Conservation (phyloP, 2,329 filamentous ascomycete genomes). For the Trichothecium roseum region DNA sequence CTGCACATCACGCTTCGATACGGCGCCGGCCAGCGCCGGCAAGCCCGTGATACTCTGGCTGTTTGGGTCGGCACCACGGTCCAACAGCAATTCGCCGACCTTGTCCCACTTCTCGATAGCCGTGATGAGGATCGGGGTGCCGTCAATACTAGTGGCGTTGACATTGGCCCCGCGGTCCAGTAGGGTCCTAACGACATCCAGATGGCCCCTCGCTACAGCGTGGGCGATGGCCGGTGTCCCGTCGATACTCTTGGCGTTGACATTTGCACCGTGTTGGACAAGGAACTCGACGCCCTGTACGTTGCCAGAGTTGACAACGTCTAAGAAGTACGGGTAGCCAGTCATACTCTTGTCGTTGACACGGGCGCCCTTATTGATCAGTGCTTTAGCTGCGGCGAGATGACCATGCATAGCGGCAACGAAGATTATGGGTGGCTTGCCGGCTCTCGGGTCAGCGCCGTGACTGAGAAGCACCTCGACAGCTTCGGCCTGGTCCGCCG, state of each 20-base stretch:
- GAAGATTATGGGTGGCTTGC: constrained; percentile 20
- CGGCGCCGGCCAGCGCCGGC: constrained; percentile 20
- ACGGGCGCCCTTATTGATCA: constrained; percentile 18
- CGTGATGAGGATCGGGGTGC: constrained; percentile 17
- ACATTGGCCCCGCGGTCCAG: constrained; percentile 24
- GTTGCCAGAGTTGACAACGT: constrained; percentile 14
- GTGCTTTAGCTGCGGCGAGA: constrained; percentile 13
- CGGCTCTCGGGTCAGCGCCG: constrained; percentile 17
- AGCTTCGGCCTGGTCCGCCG: constrained; percentile 17
- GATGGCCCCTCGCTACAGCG: constrained; percentile 15
- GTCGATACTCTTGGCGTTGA: constrained; percentile 13
- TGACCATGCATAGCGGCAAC: constrained; percentile 19
- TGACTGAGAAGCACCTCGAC: constrained; percentile 20
- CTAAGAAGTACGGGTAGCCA: constrained; percentile 19
- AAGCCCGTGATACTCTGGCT: constrained; percentile 17
- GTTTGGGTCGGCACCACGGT: constrained; percentile 21
- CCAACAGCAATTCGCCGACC: constrained; percentile 19
- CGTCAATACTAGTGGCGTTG: constrained; percentile 16
- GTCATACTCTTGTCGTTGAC: constrained; percentile 17
- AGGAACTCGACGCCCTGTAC: constrained; percentile 17
- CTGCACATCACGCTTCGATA: constrained; percentile 20
- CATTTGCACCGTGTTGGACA: constrained; percentile 18
- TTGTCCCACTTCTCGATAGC: constrained; percentile 16
- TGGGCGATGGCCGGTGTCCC: constrained; percentile 17
- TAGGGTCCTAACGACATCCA: constrained; percentile 17